Conservation (phyloP, 1,284 basidiomycete genomes). For the Coniophora puteana region DNA sequence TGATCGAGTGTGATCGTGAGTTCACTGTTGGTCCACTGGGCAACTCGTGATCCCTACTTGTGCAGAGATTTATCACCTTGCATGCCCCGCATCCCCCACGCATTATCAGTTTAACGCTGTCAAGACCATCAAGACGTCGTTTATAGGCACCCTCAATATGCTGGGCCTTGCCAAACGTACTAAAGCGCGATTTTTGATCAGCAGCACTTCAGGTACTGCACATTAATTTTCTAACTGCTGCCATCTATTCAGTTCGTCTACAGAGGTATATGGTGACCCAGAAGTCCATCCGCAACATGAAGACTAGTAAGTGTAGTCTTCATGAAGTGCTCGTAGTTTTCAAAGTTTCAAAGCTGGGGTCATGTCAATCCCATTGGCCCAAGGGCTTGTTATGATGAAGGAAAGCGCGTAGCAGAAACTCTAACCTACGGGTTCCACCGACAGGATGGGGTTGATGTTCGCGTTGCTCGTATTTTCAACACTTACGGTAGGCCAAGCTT, state of each 20-base stretch:
- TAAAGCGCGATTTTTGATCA: conserved; percentile 95
- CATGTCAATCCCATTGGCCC: conserved; percentile 98
- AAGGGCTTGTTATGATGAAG: conserved; percentile 98
- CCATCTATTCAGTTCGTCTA: conserved; percentile 11
- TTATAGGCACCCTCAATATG: conserved; percentile 97
- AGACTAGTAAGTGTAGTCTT: conserved; percentile 68
- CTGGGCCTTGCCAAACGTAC: conserved; percentile 97
- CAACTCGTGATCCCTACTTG: background rate
- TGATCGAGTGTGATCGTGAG: conserved; percentile 96
- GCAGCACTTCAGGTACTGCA: conserved; percentile 79
- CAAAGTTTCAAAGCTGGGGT: conserved; percentile 83
- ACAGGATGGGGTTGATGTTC: conserved; percentile 93
- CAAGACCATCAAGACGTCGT: conserved; percentile 97
- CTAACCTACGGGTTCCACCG: conserved; percentile 92
- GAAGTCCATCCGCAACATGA: conserved; percentile 95
- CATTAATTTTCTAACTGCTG: conserved; percentile 2
- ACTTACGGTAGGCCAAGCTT: conserved; percentile 55
- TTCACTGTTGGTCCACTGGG: conserved; percentile 14
- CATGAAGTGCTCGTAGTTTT: conserved; percentile 5
- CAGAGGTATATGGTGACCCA: conserved; percentile 96
- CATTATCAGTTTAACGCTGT: conserved; percentile 96
- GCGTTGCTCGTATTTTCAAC: conserved; percentile 96
- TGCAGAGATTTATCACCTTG: conserved; percentile 93
- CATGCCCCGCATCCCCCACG: conserved; percentile 93
- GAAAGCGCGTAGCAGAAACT: conserved; percentile 93